Base-by-base conservation (phyloP, 2,329 filamentous ascomycete species). In the Fulvia fulva region DNA sequence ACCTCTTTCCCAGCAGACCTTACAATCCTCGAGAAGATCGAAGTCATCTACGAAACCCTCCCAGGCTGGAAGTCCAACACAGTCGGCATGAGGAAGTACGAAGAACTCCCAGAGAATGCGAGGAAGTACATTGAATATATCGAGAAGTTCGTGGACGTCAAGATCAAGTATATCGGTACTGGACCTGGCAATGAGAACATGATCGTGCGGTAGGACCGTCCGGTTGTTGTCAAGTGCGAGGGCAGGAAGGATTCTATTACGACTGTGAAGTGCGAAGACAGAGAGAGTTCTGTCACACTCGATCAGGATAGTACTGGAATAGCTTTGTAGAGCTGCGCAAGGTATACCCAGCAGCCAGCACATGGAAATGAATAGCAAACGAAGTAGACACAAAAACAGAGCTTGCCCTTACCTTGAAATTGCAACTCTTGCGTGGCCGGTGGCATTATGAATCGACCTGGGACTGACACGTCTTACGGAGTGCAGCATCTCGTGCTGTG, bases 31-130 rank as follows among this genome's bases (percentile, higher is more conserved):
- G 81, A 81, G 26, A 76, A 78, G 53, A 80, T 84, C 55, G 81
- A 87, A 68, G 84, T 89, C 19, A 79, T 84, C 37, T 91, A 91
- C 74, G 79, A 85, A 67, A 87, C 85, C 54, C 73, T 91, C 58
- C 80, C 82, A 19, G 88, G 88, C 50, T 91, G 88, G 88, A 80
- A 88, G 68, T 79, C 78, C 68, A 77, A 81, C 34, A 91, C 85
- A 0, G 84, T 83, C 6, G 79, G 81, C 50, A 77, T 79, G 53
- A 84, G 80, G 71, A 80, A 75, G 60, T 91, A 79, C 68, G 79
- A 82, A 45, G 83, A 87, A 30, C 76, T 91, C 44, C 87, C 88
- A 6, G 75, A 77, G 68, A 78, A 86, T 67, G 87, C 87, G 21
- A 79, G 81, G 59, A 81, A 81, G 46, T 91, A 90, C 67, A 77